Evolutionary conservation across 2,329 filamentous ascomycete species (phyloP), one percentile per base, ranked within the genome.

Genomic region (Ceratocystis harringtonii): DNA sequence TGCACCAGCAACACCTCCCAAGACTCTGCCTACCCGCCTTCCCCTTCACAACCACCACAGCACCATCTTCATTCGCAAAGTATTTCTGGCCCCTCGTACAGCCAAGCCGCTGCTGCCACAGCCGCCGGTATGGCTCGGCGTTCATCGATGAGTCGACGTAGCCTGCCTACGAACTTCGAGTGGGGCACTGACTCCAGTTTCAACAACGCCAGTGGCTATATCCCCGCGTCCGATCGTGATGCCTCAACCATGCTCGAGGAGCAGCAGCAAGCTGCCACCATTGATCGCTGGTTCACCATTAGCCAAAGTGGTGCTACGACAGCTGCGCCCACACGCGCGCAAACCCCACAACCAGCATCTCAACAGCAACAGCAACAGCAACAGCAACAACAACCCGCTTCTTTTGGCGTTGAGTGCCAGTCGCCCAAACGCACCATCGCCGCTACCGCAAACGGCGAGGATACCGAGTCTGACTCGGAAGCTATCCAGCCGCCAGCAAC

Each of bases 161-260:
- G 48, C 22, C 15, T 61, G 3, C 58, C 57, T n/a, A 50, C 60
- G 45, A 66, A 81, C 63, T 77, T 87, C 57, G 81, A 82, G 68
- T 89, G 84, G 81, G 87, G 87, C 8, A 87, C 87, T 0, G 87
- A 90, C 72, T 73, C 79, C n/a, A 82, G 78, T 66, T 90, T 90
- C 71, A 79, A 76, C 68, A 73, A 75, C 25, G 72, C 78, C 5
- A 81, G 83, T 69, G 80, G 78, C n/a, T 90, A 85, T 70, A 75
- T 82, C 5, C 81, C 84, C 0, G 77, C 78, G 8, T 77, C 80
- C 5, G 75, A 79, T 67, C 79, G 82, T 69, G 84, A 86, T 25
- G 52, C 65, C 17, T 61, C 65, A 2, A 41, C 50, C n/a, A 58
- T 64, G 7, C 65, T 85, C 41, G 79, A 82, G 45, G 78, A 80